Conservation (phyloP, 306 rosid genomes). For the Castanea mollissima region DNA sequence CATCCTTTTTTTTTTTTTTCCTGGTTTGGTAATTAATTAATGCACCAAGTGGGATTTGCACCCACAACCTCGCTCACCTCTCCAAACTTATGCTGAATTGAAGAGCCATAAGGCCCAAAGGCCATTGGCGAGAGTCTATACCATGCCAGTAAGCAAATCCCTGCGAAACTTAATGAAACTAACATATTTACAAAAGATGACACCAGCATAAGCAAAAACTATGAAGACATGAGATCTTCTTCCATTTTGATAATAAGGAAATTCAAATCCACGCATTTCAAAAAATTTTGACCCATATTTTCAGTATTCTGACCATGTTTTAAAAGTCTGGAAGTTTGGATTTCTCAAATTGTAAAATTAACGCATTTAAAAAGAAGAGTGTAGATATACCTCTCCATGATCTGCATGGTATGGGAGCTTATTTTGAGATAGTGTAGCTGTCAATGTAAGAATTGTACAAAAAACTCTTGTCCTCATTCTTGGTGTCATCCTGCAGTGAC, state of each 20-base stretch:
- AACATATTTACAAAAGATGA: not conserved
- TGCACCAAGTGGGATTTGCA: not conserved
- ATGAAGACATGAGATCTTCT: not conserved
- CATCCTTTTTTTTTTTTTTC: not conserved
- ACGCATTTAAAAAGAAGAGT: not conserved
- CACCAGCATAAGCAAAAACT: not conserved
- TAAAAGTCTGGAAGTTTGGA: not conserved
- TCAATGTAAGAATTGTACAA: slow-evolving; percentile 56
- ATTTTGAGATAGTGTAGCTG: slow-evolving; percentile 69
- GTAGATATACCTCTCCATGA: slow-evolving; percentile 48
- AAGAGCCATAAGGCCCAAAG: not conserved
- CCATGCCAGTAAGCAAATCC: not conserved
- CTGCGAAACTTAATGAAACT: not conserved
- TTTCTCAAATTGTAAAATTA: not conserved
- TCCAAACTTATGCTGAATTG: not conserved
- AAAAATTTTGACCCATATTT: not conserved
- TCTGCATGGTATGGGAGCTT: slow-evolving; percentile 69
- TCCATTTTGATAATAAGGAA: not conserved
- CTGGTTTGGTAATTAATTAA: not conserved
- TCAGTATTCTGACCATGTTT: not conserved
- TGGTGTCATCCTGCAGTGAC: slow-evolving; percentile 64
- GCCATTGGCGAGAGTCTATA: not conserved
- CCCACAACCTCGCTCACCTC: not conserved
- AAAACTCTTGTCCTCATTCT: slow-evolving; percentile 55
- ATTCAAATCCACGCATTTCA: not conserved